Conservation (phyloP, 768 basidiomycete genomes). For the Suillus paluster region DNA sequence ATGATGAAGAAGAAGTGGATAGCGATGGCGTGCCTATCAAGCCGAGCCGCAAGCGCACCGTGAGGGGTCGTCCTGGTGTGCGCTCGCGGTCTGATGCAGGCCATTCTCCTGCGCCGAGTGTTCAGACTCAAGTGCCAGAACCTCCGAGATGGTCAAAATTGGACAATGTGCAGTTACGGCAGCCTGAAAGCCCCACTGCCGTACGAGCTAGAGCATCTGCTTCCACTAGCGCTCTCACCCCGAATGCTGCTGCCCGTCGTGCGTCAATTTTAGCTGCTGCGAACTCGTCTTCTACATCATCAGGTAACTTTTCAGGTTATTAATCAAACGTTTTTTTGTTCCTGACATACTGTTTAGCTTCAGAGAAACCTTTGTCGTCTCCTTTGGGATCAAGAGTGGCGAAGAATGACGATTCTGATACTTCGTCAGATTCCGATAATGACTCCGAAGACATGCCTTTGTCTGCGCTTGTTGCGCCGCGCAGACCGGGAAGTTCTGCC, state of each 20-base stretch:
- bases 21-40: constrained; percentile 39
- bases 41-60: constrained; percentile 38
- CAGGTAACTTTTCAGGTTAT: constrained; percentile 32
- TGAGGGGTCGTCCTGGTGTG: constrained; percentile 28
- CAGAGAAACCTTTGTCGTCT: neutral
- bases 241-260: constrained; percentile 53
- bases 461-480: constrained; percentile 61
- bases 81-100: constrained; percentile 23
- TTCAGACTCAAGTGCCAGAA: constrained; percentile 11
- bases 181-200: constrained; percentile 11
- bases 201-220: constrained; percentile 52
- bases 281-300: constrained; percentile 29
- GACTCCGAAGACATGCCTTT: constrained; percentile 68
- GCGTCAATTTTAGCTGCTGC: constrained; percentile 46
- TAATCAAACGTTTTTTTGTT: neutral
- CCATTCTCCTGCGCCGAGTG: constrained; percentile 14
- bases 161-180: constrained; percentile 35
- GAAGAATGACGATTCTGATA: constrained; percentile 26
- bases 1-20: constrained; percentile 41
- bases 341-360: neutral
- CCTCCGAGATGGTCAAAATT: constrained; percentile 18
- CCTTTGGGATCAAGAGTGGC: constrained; percentile 12
- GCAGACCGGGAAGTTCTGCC: constrained; percentile 66
- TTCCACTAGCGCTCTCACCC: constrained; percentile 62
- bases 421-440: constrained; percentile 38